These are phyloP conservation scores for Isabelozyma rhagii DNA, from an alignment of 805 yeast genomes.

Conservation along the genomic window DNA sequence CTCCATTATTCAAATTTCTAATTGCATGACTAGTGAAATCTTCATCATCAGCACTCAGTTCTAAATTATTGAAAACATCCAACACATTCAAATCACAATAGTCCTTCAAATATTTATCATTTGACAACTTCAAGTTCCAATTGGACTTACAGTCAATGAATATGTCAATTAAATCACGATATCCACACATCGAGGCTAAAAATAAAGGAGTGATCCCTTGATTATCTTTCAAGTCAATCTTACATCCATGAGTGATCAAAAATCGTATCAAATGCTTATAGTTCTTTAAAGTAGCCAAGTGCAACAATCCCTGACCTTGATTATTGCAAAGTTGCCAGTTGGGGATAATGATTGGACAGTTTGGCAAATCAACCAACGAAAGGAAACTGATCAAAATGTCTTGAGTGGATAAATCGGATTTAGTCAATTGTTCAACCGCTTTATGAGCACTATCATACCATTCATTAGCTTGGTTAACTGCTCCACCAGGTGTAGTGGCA, in stretches of 20 bases:
- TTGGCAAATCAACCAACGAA: constrained; percentile 61
- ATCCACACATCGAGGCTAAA: constrained; percentile 76
- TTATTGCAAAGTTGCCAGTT: constrained; percentile 78
- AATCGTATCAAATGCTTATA: constrained; percentile 59
- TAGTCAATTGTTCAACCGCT: constrained; percentile 46
- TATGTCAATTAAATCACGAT: constrained; percentile 60
- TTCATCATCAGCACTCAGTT: constrained; percentile 7
- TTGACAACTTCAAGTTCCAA: constrained; percentile 46
- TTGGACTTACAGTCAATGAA: constrained; percentile 66
- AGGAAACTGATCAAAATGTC: constrained; percentile 49
- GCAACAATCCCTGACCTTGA: constrained; percentile 87
- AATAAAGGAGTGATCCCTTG: constrained; percentile 88
- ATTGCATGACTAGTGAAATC: constrained; percentile 3
- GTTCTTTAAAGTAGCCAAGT: constrained; percentile 77
- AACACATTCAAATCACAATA: constrained; percentile 44
- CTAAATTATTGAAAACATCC: constrained; percentile 34
- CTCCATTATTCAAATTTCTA: constrained; percentile 2
- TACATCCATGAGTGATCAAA: constrained; percentile 63
- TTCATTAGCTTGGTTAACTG: constrained; percentile 21
- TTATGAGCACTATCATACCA: constrained; percentile 55
- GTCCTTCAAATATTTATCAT: constrained; percentile 42
- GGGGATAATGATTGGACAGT: constrained; percentile 57
- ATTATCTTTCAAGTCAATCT: constrained; percentile 68
- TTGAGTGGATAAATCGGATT: constrained; percentile 45
- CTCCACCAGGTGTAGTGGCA: constrained; percentile 8